Evolutionary conservation across 192 early-diverging fungal genomes (phyloP).

Genomic region (Allomyces macrogynus): DNA sequence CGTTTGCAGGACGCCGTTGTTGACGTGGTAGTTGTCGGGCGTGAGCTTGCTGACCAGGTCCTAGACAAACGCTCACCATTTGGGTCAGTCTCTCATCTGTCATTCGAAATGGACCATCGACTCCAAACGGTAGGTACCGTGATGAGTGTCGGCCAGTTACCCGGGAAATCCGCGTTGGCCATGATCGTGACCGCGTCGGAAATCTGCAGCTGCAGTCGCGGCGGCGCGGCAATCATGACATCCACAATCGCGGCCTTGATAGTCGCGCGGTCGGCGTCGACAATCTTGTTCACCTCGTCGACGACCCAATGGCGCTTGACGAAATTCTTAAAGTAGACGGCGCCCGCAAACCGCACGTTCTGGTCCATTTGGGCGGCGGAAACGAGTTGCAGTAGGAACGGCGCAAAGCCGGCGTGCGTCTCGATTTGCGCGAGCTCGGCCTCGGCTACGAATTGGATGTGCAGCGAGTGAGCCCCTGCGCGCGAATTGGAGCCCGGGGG

Average conservation of each 20-base stretch:
- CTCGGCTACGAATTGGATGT: too few relatives aligned
- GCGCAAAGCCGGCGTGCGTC: slow-evolving; percentile 24
- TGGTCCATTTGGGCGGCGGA: slow-evolving; percentile 29
- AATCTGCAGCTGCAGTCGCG: slow-evolving; percentile 64
- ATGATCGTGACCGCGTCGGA: slow-evolving; percentile 86
- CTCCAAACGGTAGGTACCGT: slow-evolving; percentile 21
- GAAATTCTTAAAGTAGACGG: slow-evolving; percentile 93
- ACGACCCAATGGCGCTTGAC: slow-evolving; percentile 64
- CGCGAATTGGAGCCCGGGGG: too few relatives aligned
- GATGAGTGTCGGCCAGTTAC: slow-evolving; percentile 65
- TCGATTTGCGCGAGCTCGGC: background rate
- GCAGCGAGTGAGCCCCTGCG: too few relatives aligned
- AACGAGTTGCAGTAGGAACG: slow-evolving; percentile 57
- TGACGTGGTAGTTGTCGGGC: slow-evolving; percentile 53
- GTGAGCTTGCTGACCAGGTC: slow-evolving; percentile 57
- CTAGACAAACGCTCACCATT: slow-evolving; percentile 7
- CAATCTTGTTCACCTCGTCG: slow-evolving; percentile 22
- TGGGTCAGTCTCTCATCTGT: background rate
- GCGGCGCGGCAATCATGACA: slow-evolving; percentile 64
- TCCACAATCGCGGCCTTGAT: slow-evolving; percentile 72
- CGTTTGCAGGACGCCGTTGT: slow-evolving; percentile 81
- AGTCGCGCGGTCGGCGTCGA: slow-evolving; percentile 39
- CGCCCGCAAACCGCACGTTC: slow-evolving; percentile 52
- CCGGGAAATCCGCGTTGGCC: slow-evolving; percentile 81
- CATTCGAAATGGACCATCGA: too few relatives aligned